Percentiles rank a stretch among this genome's conserved stretches.
Conservation (phyloP, 306 rosid species). For the Corylus americana region DNA sequence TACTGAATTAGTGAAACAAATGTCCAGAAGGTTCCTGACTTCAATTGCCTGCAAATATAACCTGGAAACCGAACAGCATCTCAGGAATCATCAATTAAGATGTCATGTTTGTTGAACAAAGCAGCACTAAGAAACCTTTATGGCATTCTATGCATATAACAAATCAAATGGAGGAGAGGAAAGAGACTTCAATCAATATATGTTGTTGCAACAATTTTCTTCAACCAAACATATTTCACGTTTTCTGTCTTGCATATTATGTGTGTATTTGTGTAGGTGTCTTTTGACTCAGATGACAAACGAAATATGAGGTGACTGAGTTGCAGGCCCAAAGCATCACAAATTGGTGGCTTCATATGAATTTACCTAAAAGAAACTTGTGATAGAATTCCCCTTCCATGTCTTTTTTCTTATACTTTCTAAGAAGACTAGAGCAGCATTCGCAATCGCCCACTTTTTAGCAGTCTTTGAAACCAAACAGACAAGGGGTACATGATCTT, state of each 20-base stretch:
- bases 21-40: constrained; percentile 26
- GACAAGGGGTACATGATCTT: not conserved
- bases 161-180: not conserved
- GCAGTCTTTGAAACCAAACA: constrained; percentile 2
- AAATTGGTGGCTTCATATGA: not conserved
- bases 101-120: not conserved
- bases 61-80: not conserved
- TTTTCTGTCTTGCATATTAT: not conserved
- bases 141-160: not conserved
- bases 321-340: not conserved
- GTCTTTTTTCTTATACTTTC: not conserved
- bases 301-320: not conserved
- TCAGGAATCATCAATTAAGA: not conserved
- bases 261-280: not conserved
- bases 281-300: not conserved
- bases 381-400: not conserved
- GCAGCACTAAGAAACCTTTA: not conserved
- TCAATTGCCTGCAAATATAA: constrained; percentile 12
- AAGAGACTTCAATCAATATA: not conserved
- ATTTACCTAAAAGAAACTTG: not conserved
- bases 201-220: not conserved
- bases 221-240: not conserved
- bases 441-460: not conserved
- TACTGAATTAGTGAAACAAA: constrained; percentile 26
- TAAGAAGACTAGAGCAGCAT: not conserved